Percentiles rank a stretch among this genome's conserved stretches.
Evolutionary conservation across 2,329 filamentous ascomycete genomes (phyloP).

Genomic region (Chrysoporthe deuterocubensis): DNA sequence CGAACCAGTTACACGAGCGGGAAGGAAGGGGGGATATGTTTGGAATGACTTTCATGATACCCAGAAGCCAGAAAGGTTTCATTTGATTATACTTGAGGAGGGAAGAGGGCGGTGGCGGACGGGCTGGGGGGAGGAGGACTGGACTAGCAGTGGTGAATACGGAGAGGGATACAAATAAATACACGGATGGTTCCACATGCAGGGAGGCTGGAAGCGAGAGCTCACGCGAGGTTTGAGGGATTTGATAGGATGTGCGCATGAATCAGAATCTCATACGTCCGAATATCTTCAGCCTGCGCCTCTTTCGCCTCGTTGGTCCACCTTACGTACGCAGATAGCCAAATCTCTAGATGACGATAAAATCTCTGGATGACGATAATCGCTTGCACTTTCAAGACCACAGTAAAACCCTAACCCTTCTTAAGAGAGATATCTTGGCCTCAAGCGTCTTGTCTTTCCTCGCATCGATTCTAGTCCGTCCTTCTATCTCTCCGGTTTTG

Average conservation of each 20-base stretch:
- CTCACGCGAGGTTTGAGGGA: too few species aligned
- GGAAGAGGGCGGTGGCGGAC: not conserved
- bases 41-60: constrained; percentile 26
- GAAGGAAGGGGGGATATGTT: not conserved
- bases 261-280: too few species aligned
- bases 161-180: too few species aligned
- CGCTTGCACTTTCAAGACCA: too few species aligned
- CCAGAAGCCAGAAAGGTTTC: constrained; percentile 17
- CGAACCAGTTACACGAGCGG: too few species aligned
- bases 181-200: too few species aligned
- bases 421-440: not conserved
- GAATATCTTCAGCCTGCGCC: too few species aligned
- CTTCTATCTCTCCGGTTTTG: not conserved
- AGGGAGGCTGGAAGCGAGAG: not conserved
- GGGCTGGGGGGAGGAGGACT: not conserved
- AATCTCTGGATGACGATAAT: too few species aligned
- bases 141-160: not conserved
- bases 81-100: constrained; percentile 20
- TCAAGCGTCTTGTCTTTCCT: not conserved
- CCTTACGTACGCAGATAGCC: too few species aligned
- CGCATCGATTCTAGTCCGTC: not conserved
- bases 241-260: too few species aligned
- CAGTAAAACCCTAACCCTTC: not conserved
- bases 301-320: too few species aligned
- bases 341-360: too few species aligned